These are phyloP conservation scores for Fusarium decemcellulare DNA, from an alignment of 2,329 filamentous ascomycete genomes.

Conservation along the genomic window DNA sequence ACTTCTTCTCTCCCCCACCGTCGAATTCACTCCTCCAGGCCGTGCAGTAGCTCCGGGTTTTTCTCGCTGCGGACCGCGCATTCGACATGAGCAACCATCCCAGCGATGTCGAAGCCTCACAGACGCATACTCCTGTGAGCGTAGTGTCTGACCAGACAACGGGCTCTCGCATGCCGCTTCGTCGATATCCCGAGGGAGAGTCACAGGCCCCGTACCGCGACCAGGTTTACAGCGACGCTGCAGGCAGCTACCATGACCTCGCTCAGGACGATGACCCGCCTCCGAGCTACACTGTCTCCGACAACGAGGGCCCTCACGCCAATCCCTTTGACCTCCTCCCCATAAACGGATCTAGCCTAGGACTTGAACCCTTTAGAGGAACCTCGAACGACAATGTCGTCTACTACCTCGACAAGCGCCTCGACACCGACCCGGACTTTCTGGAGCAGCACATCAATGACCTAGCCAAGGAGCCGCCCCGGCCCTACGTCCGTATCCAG, in stretches of 20 bases:
- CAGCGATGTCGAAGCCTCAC: slow-evolving; percentile 10
- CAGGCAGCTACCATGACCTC: slow-evolving; percentile 14
- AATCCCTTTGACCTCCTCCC: slow-evolving; percentile 32
- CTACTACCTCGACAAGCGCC: slow-evolving; percentile 60
- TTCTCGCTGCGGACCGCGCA: neutral
- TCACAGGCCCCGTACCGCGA: slow-evolving; percentile 28
- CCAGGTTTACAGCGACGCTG: neutral
- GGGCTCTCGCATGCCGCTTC: slow-evolving; percentile 35
- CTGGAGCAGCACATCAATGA: slow-evolving; percentile 61
- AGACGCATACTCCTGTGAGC: slow-evolving; percentile 30
- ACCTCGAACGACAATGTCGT: slow-evolving; percentile 53
- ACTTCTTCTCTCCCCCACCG: neutral
- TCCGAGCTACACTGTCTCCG: slow-evolving; percentile 38
- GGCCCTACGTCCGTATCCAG: slow-evolving; percentile 65
- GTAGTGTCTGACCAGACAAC: slow-evolving; percentile 31
- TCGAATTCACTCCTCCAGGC: slow-evolving; percentile 11
- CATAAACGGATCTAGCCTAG: slow-evolving; percentile 29
- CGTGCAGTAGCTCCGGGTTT: neutral
- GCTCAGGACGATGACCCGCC: slow-evolving; percentile 30
- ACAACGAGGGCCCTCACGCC: slow-evolving; percentile 33
- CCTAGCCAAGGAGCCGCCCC: slow-evolving; percentile 64
- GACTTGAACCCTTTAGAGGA: slow-evolving; percentile 47
- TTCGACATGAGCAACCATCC: slow-evolving; percentile 28
- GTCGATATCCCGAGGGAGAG: slow-evolving; percentile 39
- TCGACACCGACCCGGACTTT: slow-evolving; percentile 60